Conservation (phyloP, 495 filamentous ascomycete genomes). For the Annulohypoxylon bovei region DNA sequence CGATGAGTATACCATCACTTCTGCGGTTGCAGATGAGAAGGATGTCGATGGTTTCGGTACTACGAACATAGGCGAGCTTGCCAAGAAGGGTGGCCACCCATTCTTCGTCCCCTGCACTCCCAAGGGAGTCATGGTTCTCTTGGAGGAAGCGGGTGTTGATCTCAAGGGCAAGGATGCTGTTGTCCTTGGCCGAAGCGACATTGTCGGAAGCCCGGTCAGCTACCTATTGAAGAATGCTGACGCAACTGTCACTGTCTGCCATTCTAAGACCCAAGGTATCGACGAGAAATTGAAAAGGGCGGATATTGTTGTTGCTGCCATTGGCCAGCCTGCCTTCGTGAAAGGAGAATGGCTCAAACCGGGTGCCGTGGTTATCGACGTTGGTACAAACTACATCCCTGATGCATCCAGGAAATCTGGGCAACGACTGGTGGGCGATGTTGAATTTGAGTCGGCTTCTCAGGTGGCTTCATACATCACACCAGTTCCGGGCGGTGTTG, state of each 20-base stretch:
- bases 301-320: conserved; percentile 90
- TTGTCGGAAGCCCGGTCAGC: conserved; percentile 96
- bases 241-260: conserved; percentile 95
- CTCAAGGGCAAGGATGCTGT: conserved; percentile 91
- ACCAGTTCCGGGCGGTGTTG: conserved; percentile 95
- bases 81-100: conserved; percentile 89
- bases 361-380: conserved; percentile 94
- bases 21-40: conserved; percentile 89
- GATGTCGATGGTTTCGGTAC: conserved; percentile 98
- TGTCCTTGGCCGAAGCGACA: conserved; percentile 93
- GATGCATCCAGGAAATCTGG: conserved; percentile 95
- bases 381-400: conserved; percentile 96
- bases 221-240: conserved; percentile 94
- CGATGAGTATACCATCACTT: conserved; percentile 88
- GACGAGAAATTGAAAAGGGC: conserved; percentile 79
- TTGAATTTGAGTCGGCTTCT: conserved; percentile 86
- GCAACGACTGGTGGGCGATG: conserved; percentile 92
- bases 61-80: conserved; percentile 92
- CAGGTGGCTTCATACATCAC: conserved; percentile 95
- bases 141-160: conserved; percentile 84
- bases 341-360: conserved; percentile 96
- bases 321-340: conserved; percentile 86
- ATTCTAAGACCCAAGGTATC: conserved; percentile 83
- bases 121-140: conserved; percentile 93
- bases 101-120: conserved; percentile 94